phyloP scores from a whole-genome alignment of 805 yeast species.

The Suhomyces xylopsoci region DNA sequence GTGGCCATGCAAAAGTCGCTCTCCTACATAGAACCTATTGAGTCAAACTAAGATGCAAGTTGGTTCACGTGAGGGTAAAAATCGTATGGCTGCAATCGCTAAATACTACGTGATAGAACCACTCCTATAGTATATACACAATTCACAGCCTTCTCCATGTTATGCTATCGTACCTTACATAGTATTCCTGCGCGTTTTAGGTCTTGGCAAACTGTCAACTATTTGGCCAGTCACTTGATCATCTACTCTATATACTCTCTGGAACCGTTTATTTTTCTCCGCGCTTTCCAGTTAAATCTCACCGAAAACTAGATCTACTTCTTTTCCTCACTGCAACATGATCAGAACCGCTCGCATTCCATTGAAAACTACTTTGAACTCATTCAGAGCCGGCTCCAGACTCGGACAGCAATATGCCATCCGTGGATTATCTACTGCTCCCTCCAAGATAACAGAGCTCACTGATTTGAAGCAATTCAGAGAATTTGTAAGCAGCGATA shows the following conservation, averaged over 20 bases:
- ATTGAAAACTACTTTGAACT: background rate
- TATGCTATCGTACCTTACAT: too few relatives aligned
- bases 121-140: too few relatives aligned
- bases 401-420: background rate
- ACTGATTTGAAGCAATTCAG: constrained; percentile 24
- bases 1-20: background rate
- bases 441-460: constrained; percentile 21
- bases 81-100: too few relatives aligned
- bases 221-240: background rate
- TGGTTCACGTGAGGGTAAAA: too few relatives aligned
- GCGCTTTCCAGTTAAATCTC: background rate
- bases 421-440: background rate
- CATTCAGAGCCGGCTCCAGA: background rate
- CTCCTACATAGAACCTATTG: background rate
- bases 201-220: too few relatives aligned
- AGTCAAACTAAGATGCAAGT: background rate
- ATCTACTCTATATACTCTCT: background rate
- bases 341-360: background rate
- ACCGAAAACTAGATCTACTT: background rate
- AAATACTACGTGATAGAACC: too few relatives aligned
- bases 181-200: too few relatives aligned
- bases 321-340: background rate
- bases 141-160: too few relatives aligned
- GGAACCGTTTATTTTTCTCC: background rate
- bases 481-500: constrained; percentile 19